These are phyloP conservation scores for Cornus controversa DNA, from an alignment of 148 eudicot genomes.

Conservation along the genomic window DNA sequence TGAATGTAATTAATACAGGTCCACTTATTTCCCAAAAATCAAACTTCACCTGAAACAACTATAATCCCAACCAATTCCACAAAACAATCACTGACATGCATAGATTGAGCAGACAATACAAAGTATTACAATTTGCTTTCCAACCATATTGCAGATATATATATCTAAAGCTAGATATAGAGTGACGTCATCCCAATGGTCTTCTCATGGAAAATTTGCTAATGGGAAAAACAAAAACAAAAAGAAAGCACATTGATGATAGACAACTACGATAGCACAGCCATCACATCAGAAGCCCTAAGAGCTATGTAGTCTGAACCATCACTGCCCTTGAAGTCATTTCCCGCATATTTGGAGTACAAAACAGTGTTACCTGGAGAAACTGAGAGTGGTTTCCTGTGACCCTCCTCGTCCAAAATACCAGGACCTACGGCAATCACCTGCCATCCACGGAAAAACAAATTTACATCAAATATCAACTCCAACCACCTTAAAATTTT, in stretches of 20 bases:
- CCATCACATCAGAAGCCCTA: slow-evolving; percentile 75
- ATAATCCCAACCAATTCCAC: not conserved
- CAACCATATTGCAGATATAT: not conserved
- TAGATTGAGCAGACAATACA: not conserved
- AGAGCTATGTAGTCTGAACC: slow-evolving; percentile 77
- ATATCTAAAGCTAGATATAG: not conserved
- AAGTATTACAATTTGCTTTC: not conserved
- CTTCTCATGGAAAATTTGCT: not conserved
- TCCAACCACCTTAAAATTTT: not conserved
- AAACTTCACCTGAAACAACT: too few species aligned
- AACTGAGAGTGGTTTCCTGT: slow-evolving; percentile 55
- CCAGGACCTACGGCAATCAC: slow-evolving; percentile 88
- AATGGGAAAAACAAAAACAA: not conserved
- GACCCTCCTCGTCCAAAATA: slow-evolving; percentile 74
- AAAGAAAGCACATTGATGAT: not conserved
- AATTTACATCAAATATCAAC: too few species aligned
- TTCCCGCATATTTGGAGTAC: slow-evolving; percentile 88
- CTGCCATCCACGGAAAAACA: slow-evolving; percentile 29
- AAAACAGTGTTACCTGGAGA: slow-evolving; percentile 71
- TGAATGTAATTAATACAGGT: too few species aligned
- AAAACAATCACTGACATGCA: not conserved
- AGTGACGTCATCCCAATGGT: not conserved
- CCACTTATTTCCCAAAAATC: too few species aligned
- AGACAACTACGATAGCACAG: slow-evolving; percentile 66
- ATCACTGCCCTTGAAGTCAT: slow-evolving; percentile 79